Evolutionary conservation across 164 flowering plant species (phyloP).

Genomic region (Annona squamosa): DNA sequence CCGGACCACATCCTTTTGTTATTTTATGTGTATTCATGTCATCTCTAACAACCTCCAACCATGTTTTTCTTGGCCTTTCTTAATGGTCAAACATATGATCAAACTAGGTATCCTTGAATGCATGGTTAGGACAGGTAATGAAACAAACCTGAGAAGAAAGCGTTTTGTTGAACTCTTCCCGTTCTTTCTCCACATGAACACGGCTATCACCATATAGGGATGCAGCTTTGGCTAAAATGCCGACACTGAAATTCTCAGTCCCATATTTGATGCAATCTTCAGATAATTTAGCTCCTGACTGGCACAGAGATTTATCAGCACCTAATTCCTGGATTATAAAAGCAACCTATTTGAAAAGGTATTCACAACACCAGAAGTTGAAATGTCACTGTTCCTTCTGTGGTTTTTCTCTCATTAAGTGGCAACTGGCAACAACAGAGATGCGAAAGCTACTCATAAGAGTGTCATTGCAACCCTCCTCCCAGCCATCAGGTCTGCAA

Average conservation of each 20-base stretch:
- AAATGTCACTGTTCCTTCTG: not conserved
- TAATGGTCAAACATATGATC: not conserved
- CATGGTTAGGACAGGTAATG: not conserved
- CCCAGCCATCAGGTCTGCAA: too few species aligned
- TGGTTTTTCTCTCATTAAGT: not conserved
- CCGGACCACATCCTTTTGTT: too few species aligned
- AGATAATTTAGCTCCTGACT: constrained; percentile 75
- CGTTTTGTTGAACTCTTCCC: constrained; percentile 66
- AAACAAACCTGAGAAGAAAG: constrained; percentile 60
- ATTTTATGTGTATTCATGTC: too few species aligned
- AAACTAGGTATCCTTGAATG: not conserved
- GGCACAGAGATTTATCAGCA: constrained; percentile 10
- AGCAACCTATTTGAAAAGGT: not conserved
- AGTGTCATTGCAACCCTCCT: not conserved
- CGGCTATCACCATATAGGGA: constrained; percentile 81
- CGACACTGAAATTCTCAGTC: constrained; percentile 54
- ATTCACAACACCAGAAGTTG: not conserved
- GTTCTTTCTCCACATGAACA: constrained; percentile 82
- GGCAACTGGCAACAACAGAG: not conserved
- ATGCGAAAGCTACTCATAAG: not conserved
- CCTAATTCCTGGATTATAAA: not conserved
- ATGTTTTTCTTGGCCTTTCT: too few species aligned
- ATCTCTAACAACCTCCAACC: too few species aligned
- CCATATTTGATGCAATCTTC: constrained; percentile 91
- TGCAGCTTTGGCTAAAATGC: constrained; percentile 75